Conservation (phyloP, 2,329 filamentous ascomycete species). For the Ophiostoma triangulosporum region DNA sequence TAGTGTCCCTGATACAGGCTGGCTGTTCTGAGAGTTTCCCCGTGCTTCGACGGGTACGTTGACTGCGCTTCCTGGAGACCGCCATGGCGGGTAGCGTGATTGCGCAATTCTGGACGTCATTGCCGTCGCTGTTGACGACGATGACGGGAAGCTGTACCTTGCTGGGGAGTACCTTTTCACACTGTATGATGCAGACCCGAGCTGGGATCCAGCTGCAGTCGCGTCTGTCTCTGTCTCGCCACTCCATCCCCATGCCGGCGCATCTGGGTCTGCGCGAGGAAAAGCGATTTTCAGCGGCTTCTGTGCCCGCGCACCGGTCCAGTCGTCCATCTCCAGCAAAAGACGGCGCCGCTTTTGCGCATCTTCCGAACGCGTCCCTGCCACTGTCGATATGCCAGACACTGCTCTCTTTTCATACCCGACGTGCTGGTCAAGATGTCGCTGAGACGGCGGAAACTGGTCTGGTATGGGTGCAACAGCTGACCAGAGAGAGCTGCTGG, state of each 20-base stretch:
- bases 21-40: background rate
- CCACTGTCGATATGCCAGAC: background rate
- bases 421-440: background rate
- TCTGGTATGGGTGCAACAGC: background rate
- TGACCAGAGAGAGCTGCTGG: background rate
- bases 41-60: background rate
- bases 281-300: constrained; percentile 9
- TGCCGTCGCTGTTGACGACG: background rate
- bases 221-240: background rate
- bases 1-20: background rate
- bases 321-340: constrained; percentile 13
- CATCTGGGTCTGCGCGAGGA: background rate
- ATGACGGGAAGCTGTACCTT: background rate
- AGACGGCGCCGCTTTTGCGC: background rate
- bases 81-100: background rate
- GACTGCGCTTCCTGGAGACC: background rate
- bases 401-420: background rate
- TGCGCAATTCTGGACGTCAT: background rate
- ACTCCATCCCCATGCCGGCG: constrained; percentile 10
- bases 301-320: constrained; percentile 9
- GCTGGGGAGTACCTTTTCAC: background rate
- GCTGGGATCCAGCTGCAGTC: background rate
- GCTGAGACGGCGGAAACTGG: background rate
- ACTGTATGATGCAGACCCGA: background rate
- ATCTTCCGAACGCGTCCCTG: background rate